Evolutionary conservation across 169 alveolate species (phyloP).

Genomic region (Cryptosporidium ryanae): DNA sequence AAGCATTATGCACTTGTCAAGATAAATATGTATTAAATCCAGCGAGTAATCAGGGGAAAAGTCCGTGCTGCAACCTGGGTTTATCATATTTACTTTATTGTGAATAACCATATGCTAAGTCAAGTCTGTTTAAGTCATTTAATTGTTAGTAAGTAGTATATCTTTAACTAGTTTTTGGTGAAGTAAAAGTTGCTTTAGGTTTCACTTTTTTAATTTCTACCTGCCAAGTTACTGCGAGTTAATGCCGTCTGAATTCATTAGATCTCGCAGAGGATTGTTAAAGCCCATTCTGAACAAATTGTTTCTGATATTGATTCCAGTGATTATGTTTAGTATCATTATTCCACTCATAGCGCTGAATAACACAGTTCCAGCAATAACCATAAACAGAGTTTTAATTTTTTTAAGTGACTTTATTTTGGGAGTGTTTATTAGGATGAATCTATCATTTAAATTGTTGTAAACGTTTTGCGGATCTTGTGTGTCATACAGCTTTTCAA

Average conservation of each 20-base stretch:
- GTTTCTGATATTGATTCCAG: neutral
- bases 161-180: no score
- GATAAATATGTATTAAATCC: neutral
- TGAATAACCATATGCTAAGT: no score
- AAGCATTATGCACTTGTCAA: neutral
- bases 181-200: no score
- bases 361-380: conserved; percentile 40
- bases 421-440: conserved; percentile 28
- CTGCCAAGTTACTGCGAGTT: no score
- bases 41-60: neutral
- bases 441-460: conserved; percentile 38
- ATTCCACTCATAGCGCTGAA: conserved; percentile 52
- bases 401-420: conserved; percentile 38
- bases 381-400: conserved; percentile 30
- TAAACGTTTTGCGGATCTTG: conserved; percentile 47
- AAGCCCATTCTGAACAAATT: conserved; percentile 5
- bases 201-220: no score
- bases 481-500: conserved; percentile 42
- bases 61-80: neutral
- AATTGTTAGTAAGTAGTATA: no score
- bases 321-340: conserved; percentile 12
- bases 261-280: conserved; percentile 31
- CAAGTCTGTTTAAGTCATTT: no score
- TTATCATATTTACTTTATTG: no score
- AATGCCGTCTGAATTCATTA: neutral